Conservation (phyloP, 805 yeast species). For the Starmerella bombicola region DNA sequence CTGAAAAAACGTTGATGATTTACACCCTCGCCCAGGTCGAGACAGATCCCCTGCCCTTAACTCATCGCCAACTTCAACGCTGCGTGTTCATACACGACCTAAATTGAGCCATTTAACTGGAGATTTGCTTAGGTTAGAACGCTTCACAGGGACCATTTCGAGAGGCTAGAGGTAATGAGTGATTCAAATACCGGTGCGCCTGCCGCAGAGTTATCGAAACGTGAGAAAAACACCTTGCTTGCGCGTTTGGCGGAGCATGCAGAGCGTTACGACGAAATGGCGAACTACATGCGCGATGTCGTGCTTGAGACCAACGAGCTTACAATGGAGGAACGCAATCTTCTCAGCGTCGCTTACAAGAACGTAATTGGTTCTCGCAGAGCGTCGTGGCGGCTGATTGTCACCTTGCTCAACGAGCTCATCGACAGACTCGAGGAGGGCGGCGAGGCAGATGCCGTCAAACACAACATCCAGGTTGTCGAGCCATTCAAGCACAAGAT, state of each 20-base stretch:
- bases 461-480: slow-evolving; percentile 68
- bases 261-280: slow-evolving; percentile 99
- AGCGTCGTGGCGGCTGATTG: slow-evolving; percentile 98
- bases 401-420: slow-evolving; percentile 73
- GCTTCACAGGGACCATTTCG: no score
- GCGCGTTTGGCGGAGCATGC: slow-evolving; percentile 99
- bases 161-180: no score
- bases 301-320: slow-evolving; percentile 93
- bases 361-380: slow-evolving; percentile 98
- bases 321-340: slow-evolving; percentile 94
- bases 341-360: slow-evolving; percentile 93
- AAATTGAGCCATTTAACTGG: no score
- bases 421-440: slow-evolving; percentile 76
- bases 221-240: slow-evolving; percentile 91
- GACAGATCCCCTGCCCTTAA: no score
- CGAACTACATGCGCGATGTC: slow-evolving; percentile 94
- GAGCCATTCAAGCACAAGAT: slow-evolving; percentile 91
- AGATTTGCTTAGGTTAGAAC: no score
- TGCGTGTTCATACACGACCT: no score
- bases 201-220: slow-evolving; percentile 26
- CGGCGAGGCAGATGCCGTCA: slow-evolving; percentile 5
- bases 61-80: no score
- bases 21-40: no score
- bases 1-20: no score
- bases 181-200: neutral